Base-by-base conservation (phyloP, 805 yeast species). In the Saccharomycopsis sp. region DNA sequence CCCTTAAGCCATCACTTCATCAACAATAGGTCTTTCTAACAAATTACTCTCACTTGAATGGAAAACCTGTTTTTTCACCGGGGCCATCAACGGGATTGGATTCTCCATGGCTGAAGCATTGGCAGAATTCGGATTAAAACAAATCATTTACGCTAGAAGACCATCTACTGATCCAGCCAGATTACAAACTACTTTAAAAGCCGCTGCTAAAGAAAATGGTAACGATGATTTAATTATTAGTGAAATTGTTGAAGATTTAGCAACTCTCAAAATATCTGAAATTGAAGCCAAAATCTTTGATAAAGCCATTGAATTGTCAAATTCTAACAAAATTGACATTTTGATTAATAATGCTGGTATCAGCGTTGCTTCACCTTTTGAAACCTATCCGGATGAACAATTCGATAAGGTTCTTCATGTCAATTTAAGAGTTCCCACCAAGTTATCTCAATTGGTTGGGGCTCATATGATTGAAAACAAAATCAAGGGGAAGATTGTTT, bases 41-140 rank as follows among this genome's bases (percentile, higher is more conserved):
- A n/a, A n/a, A n/a, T n/a, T n/a, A n/a, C n/a, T n/a, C n/a, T n/a
- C n/a, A n/a, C n/a, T n/a, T n/a, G n/a, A n/a, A n/a, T n/a, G n/a
- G n/a, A n/a, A n/a, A n/a, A n/a, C n/a, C n/a, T n/a, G n/a, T n/a
- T n/a, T n/a, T n/a, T n/a, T 66, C 27, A 66, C 71, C 2, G 71
- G 71, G 6, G 67, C 67, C 13, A 57, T 64, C 41, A 53, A 60
- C 14, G 71, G 71, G 4, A 62, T 66, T 39, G 71, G 71, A 10
- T 57, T 56, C 41, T 66, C 66, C 32, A 62, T 64, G 33, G 62
- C 67, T 23, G 59, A 61, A 43, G 62, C 59, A 1, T 57, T 60
- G 31, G 70, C 68, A 19, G 67, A 66, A 48, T 59, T 64, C 9
- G 70, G 69, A 28, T 67, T 68, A 21, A 60, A 56, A 26, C 68